Evolutionary conservation across 495 filamentous ascomycete genomes (phyloP).

Genomic region (Talaromyces proteolyticus): DNA sequence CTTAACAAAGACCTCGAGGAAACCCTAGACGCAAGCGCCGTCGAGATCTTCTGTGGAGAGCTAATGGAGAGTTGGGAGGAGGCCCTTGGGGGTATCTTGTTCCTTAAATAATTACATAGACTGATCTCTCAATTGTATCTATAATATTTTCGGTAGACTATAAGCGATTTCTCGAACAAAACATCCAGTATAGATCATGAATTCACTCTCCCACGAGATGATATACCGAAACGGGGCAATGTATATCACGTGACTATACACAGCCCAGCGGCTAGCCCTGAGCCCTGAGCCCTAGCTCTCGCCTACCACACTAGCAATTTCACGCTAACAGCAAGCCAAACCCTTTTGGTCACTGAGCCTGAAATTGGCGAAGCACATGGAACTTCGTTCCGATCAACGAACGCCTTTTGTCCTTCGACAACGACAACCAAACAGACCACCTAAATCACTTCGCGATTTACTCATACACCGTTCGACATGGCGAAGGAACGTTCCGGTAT

Average conservation of each 20-base stretch:
- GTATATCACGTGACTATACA: background rate
- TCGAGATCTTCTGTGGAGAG: slow-evolving; percentile 37
- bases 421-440: background rate
- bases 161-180: no score
- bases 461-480: slow-evolving; percentile 42
- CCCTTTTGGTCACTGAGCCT: slow-evolving; percentile 11
- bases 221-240: no score
- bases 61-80: slow-evolving; percentile 46
- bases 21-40: slow-evolving; percentile 24
- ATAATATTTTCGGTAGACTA: no score
- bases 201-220: no score
- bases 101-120: slow-evolving; percentile 2
- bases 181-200: background rate
- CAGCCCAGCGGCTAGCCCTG: slow-evolving; percentile 13
- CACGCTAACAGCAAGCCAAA: slow-evolving; percentile 2
- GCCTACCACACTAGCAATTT: slow-evolving; percentile 21
- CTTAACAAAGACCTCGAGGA: slow-evolving; percentile 25
- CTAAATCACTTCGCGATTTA: background rate
- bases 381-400: background rate
- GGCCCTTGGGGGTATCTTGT: slow-evolving; percentile 30
- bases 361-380: background rate
- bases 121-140: background rate
- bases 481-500: slow-evolving; percentile 68
- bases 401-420: background rate
- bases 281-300: slow-evolving; percentile 27